Base-by-base conservation (phyloP, 495 filamentous ascomycete species). In the Haplographium delicatum region DNA sequence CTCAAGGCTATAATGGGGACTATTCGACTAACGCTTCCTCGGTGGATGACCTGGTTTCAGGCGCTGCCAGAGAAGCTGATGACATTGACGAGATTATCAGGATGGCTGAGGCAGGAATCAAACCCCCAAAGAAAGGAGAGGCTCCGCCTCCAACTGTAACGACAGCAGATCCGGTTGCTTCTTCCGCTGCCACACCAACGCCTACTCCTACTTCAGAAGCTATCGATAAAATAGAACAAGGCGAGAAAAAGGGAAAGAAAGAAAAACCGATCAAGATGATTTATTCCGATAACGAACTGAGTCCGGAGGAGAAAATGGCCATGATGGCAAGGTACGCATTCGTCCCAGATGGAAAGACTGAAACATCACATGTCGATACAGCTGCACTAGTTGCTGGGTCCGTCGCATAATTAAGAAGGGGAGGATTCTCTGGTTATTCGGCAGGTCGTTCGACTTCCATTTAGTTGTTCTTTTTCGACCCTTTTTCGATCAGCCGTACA, bases 301-400 rank as follows among this genome's bases (percentile, higher is more conserved):
- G 86, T 57, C 88, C 88, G 20, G 89, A 95, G 69, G 89, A 95
- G 72, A 88, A 81, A 68, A 89, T 91, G 87, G 82, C 87, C 23
- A 64, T 68, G 56, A 68, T 94, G 68, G 74, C 86, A 42, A 82
- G 80, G 70, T 95, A 91, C 71, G 81, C 82, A 60, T 87, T 83
- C 64, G 69, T 70, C 68, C 78, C 80, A 64, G 74, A 72, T 53
- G 56, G 53, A 39, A 61, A 61, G 50, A 52, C 47, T 51, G 64
- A 67, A 48, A 55, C 57, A 51, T 53, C 58, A 23, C 57, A 62
- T 51, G 65, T 55, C 50, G 59, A 57, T 41, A 54, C 52, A 46
- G 39, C 27, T 25, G 33, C 33, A n/a, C 13, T 41, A 10, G 44
- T 50, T 49, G 47, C 42, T 38, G 54, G 48, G 18, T n/a, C n/a